Percentiles rank a stretch among this genome's conserved stretches.
These are phyloP conservation scores for Trebouxia sp. DNA, from an alignment of 139 green algal species.

Conservation along the genomic window DNA sequence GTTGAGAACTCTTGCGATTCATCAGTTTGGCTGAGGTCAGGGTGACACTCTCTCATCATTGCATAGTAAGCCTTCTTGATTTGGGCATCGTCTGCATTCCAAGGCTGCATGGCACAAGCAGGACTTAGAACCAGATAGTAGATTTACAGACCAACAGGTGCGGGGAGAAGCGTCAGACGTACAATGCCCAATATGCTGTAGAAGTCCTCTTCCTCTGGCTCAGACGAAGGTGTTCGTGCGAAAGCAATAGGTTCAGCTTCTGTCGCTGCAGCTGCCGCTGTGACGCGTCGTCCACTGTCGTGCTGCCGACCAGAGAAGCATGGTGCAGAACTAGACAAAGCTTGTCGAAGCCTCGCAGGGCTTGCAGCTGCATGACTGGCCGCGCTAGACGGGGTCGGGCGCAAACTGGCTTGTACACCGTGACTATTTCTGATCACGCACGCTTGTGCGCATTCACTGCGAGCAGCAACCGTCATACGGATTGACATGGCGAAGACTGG, in stretches of 20 bases:
- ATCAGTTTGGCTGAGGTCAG: constrained; percentile 27
- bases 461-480: background rate
- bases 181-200: constrained; percentile 32
- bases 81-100: background rate
- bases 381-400: no score
- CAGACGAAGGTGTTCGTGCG: background rate
- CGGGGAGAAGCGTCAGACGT: no score
- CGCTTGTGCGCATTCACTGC: background rate
- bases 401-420: background rate
- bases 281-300: background rate
- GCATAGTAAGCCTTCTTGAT: constrained; percentile 38
- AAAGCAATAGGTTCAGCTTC: constrained; percentile 16
- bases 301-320: background rate
- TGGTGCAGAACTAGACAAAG: background rate
- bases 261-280: background rate
- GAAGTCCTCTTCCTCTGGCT: constrained; percentile 26
- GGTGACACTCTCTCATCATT: constrained; percentile 32
- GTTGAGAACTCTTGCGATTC: constrained; percentile 17
- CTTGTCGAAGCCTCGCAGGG: no score
- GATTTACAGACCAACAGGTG: no score
- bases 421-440: background rate
- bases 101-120: constrained; percentile 4
- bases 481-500: background rate
- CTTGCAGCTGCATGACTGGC: no score
- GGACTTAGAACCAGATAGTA: background rate